Evolutionary conservation across 768 basidiomycete genomes (phyloP).

Genomic region (Naganishia antarctica): DNA sequence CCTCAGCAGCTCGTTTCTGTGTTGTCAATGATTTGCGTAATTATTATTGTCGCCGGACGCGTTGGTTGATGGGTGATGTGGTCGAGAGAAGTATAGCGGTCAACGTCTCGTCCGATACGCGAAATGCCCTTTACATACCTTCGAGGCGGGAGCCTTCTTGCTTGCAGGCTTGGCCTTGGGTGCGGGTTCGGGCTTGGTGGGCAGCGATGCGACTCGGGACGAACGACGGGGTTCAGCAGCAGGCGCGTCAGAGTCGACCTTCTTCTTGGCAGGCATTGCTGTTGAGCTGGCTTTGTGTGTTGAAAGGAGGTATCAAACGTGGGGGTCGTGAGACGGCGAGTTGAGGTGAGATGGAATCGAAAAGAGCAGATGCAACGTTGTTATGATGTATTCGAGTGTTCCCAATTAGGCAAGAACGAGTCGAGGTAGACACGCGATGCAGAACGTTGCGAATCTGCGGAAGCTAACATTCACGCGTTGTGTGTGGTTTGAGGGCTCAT

Average conservation of each 20-base stretch:
- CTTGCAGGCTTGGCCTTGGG: conserved; percentile 28
- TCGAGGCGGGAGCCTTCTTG: conserved; percentile 31
- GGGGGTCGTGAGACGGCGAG: background rate
- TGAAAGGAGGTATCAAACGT: background rate
- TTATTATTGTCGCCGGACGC: background rate
- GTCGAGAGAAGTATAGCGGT: background rate
- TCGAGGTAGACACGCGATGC: background rate
- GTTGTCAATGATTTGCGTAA: background rate
- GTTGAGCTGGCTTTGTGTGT: background rate
- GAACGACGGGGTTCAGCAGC: conserved; percentile 24
- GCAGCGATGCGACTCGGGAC: conserved; percentile 21
- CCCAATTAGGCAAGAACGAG: conserved; percentile 16
- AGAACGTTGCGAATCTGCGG: background rate
- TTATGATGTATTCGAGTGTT: background rate
- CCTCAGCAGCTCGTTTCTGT: conserved; percentile 32
- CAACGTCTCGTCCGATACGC: background rate
- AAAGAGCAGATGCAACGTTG: background rate
- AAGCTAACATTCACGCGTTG: background rate
- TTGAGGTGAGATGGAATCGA: background rate
- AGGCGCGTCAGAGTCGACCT: conserved; percentile 7
- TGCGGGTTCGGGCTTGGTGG: conserved; percentile 7
- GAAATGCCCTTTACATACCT: conserved; percentile 27
- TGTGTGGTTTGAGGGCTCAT: no score
- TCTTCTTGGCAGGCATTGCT: conserved; percentile 29
- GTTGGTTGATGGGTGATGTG: background rate